A percentile compares a stretch with the other conserved stretches of the same genome.
Evolutionary conservation across 768 basidiomycete genomes (phyloP).

Genomic region (Rhizopogon vinicolor): DNA sequence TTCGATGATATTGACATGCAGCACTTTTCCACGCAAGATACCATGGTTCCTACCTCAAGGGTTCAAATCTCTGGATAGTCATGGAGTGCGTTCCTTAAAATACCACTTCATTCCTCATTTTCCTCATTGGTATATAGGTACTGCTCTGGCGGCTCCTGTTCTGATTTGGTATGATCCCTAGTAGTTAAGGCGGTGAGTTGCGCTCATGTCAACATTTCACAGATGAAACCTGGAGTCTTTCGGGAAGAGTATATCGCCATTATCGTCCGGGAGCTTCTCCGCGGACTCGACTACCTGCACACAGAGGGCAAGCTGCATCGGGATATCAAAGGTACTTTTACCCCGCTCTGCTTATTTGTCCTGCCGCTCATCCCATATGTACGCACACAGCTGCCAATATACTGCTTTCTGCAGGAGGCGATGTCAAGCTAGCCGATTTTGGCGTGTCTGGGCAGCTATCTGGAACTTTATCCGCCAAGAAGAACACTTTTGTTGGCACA

Average conservation of each 20-base stretch:
- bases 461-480: constrained; percentile 87
- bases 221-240: constrained; percentile 99
- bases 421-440: constrained; percentile 98
- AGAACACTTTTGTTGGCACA: constrained; percentile 97
- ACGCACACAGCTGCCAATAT: constrained; percentile 79
- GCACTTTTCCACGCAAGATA: constrained; percentile 51
- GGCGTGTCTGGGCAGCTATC: constrained; percentile 97
- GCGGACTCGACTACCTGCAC: constrained; percentile 93
- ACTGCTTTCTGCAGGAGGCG: constrained; percentile 84
- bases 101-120: constrained; percentile 6
- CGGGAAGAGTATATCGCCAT: constrained; percentile 99
- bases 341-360: neutral
- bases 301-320: constrained; percentile 95
- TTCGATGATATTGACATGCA: constrained; percentile 26
- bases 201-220: constrained; percentile 9
- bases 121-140: constrained; percentile 47
- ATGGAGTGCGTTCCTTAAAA: constrained; percentile 72
- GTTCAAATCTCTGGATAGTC: constrained; percentile 96
- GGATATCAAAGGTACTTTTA: constrained; percentile 91
- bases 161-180: constrained; percentile 71
- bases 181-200: neutral
- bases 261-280: constrained; percentile 86
- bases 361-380: neutral
- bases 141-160: constrained; percentile 97
- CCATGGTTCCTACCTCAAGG: constrained; percentile 94